Evolutionary conservation across 140 eudicot species (phyloP).

Genomic region (Cichorium intybus): DNA sequence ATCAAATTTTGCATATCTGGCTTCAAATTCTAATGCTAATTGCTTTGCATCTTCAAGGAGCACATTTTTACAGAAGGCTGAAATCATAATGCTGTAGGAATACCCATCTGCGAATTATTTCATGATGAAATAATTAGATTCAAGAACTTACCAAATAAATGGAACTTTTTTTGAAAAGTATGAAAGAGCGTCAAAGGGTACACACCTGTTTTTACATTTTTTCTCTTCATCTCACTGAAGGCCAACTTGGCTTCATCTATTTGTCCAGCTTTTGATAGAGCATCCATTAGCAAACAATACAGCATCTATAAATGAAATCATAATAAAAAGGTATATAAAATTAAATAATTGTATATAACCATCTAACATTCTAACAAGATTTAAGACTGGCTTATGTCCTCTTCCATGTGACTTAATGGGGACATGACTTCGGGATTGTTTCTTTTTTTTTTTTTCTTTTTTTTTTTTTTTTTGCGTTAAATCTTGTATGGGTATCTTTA

Average conservation of each 20-base stretch:
- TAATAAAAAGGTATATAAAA: slow-evolving; percentile 2
- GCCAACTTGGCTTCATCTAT: slow-evolving; percentile 70
- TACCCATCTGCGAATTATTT: slow-evolving; percentile 64
- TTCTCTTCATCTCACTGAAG: slow-evolving; percentile 63
- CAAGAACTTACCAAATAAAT: too few species aligned
- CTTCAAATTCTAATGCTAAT: slow-evolving; percentile 69
- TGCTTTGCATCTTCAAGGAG: slow-evolving; percentile 76
- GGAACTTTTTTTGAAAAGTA: too few species aligned
- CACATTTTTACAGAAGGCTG: slow-evolving; percentile 67
- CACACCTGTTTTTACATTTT: slow-evolving; percentile 60
- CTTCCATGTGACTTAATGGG: too few species aligned
- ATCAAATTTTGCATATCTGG: slow-evolving; percentile 65
- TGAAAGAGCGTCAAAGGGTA: not conserved
- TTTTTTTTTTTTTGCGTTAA: too few species aligned
- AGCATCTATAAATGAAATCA: slow-evolving; percentile 56
- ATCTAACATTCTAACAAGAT: too few species aligned
- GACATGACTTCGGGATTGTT: too few species aligned
- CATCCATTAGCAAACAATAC: slow-evolving; percentile 92
- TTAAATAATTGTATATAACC: too few species aligned
- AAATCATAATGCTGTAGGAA: slow-evolving; percentile 87
- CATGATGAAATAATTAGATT: slow-evolving; percentile 11
- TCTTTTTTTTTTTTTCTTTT: too few species aligned
- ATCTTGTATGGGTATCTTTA: too few species aligned
- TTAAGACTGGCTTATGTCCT: too few species aligned
- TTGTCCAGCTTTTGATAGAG: slow-evolving; percentile 76